Percentiles rank a stretch among this genome's conserved stretches.
phyloP scores from a whole-genome alignment of 139 green algal species.

The Picochlorum sp. region DNA sequence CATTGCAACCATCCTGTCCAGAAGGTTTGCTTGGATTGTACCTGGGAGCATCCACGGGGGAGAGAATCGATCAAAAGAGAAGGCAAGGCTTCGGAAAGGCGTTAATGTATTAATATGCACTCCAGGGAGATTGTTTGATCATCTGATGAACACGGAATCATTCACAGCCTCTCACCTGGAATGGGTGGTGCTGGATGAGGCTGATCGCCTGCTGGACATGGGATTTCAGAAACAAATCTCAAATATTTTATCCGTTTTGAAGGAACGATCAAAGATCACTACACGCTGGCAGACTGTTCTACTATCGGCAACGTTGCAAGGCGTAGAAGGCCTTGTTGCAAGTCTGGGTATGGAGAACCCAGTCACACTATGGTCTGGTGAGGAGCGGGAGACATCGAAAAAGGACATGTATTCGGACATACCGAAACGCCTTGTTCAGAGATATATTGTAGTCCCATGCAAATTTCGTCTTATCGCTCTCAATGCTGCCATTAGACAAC shows the following conservation, averaged over 20 bases:
- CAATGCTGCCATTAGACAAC: conserved; percentile 39
- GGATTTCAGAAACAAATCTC: conserved; percentile 82
- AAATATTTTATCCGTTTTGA: conserved; percentile 29
- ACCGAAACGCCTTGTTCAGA: conserved; percentile 61
- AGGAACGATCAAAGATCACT: conserved; percentile 3
- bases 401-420: conserved; percentile 48
- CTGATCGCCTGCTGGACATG: conserved; percentile 84
- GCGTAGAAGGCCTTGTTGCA: conserved; percentile 55
- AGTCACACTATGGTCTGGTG: conserved; percentile 20
- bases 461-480: conserved; percentile 75
- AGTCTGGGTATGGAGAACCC: conserved; percentile 53
- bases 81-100: conserved; percentile 87
- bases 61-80: conserved; percentile 87
- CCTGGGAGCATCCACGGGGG: conserved; percentile 51
- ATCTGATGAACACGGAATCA: conserved; percentile 72
- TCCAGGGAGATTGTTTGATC: conserved; percentile 86
- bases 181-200: conserved; percentile 91
- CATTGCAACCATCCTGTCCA: conserved; percentile 32
- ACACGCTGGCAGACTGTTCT: conserved; percentile 37
- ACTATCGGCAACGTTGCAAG: conserved; percentile 82
- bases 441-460: conserved; percentile 65
- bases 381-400: not conserved
- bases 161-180: conserved; percentile 51
- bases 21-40: conserved; percentile 46
- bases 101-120: conserved; percentile 78